phyloP scores from a whole-genome alignment of 164 flowering plant species.

The Brasenia schreberi region DNA sequence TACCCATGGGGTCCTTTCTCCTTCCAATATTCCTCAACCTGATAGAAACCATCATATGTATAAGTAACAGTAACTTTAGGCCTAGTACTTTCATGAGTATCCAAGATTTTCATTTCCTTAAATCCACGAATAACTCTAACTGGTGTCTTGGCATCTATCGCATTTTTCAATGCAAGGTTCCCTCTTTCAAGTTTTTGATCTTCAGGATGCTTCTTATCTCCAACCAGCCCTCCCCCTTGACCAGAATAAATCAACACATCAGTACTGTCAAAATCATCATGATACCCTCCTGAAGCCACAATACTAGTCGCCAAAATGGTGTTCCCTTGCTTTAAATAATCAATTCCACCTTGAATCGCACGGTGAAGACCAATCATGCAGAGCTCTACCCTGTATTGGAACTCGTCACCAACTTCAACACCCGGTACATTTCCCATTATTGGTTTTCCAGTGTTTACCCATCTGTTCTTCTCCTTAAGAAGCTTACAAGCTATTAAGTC shows the following conservation, averaged over 20 bases:
- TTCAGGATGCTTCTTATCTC: slow-evolving; percentile 16
- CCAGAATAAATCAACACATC: slow-evolving; percentile 58
- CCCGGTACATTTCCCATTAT: slow-evolving; percentile 74
- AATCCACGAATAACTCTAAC: slow-evolving; percentile 61
- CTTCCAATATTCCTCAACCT: slow-evolving; percentile 32
- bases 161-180: neutral
- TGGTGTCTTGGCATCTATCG: slow-evolving; percentile 20
- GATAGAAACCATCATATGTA: slow-evolving; percentile 56
- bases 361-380: slow-evolving; percentile 71
- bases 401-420: slow-evolving; percentile 87
- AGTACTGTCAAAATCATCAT: slow-evolving; percentile 30
- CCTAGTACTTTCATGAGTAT: slow-evolving; percentile 13
- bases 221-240: slow-evolving; percentile 46
- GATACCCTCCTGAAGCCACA: slow-evolving; percentile 73
- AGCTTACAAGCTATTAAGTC: slow-evolving; percentile 7
- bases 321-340: slow-evolving; percentile 30
- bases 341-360: slow-evolving; percentile 60
- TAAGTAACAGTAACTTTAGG: slow-evolving; percentile 15
- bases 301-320: slow-evolving; percentile 49
- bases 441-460: slow-evolving; percentile 31
- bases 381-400: slow-evolving; percentile 79
- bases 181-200: slow-evolving; percentile 1
- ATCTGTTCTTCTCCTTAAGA: slow-evolving; percentile 39
- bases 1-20: slow-evolving; percentile 41
- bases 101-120: slow-evolving; percentile 13